Evolutionary conservation across 345 rosid genomes (phyloP).

Genomic region (Salix purpurea): DNA sequence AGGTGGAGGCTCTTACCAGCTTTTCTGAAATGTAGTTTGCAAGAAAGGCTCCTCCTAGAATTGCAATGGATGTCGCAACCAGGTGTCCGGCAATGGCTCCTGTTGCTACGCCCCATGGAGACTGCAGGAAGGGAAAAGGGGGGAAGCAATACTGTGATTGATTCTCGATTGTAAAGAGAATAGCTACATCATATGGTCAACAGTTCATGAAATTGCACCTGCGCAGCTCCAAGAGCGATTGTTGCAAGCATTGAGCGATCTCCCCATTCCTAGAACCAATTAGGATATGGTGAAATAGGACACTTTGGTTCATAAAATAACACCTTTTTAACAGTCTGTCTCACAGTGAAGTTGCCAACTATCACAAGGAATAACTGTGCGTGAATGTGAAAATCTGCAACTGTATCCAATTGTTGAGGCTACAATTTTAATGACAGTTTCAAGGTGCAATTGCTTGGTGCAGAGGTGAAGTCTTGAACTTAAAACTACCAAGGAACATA

Average conservation of each 20-base stretch:
- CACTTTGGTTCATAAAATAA: not conserved
- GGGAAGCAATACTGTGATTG: not conserved
- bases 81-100: constrained; percentile 98
- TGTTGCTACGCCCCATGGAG: constrained; percentile 93
- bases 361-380: not conserved
- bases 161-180: not conserved
- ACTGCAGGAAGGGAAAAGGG: constrained; percentile 34
- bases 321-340: not conserved
- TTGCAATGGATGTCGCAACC: constrained; percentile 72
- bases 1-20: constrained; percentile 41
- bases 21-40: constrained; percentile 95
- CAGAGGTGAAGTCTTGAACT: not conserved
- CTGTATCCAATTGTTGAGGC: not conserved
- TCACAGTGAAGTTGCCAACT: not conserved
- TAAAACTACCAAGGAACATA: not conserved
- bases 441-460: not conserved
- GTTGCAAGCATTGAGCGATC: constrained; percentile 99
- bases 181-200: not conserved
- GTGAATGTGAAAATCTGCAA: not conserved
- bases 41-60: constrained; percentile 88
- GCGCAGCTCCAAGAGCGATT: constrained; percentile 94
- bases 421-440: not conserved
- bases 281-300: constrained; percentile 1
- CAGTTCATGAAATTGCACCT: constrained; percentile 39
- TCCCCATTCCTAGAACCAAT: constrained; percentile 84